Evolutionary conservation across 306 rosid species (phyloP), one percentile per base, ranked within the genome.

Genomic region (Astragalus membranaceus): DNA sequence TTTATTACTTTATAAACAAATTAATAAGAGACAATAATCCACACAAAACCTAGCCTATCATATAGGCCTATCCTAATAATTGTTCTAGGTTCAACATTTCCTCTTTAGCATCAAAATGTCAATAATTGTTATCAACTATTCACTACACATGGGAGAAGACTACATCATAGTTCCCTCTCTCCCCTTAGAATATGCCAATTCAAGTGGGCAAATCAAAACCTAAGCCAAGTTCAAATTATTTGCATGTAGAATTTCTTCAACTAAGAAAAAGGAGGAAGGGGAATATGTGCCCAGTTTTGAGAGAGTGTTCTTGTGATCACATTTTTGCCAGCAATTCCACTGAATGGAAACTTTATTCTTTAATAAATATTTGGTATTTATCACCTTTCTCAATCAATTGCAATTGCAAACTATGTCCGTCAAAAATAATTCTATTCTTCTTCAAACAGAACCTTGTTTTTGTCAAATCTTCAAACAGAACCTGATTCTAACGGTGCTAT

Each of bases 321-420:
- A 65, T 58, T 55, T 79, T 73, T 55, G 80, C 75, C 79, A 70
- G 69, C 71, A 71, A 53, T 65, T 30, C 62, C 29, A 17, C 35
- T 76, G 10, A 76, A 53, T 15, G 10, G n/a, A 65, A 64, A 81
- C 57, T 77, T 73, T 54, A 81, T 77, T 81, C 82, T 35, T n/a
- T 63, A 47, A 56, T 57, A 63, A 61, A 35, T 63, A 33, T 50
- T 62, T 69, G 23, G 33, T 12, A 67, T 37, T 46, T 50, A 50
- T 69, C 81, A 76, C 69, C 69, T 81, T 72, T 81, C 73, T 73
- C 76, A 59, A 61, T 81, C 80, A 57, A 72, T 29, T 30, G 15
- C 51, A 48, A 35, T 29, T 67, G 62, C 39, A 70, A 66, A 44
- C 2, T 33, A 11, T 30, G 69, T 60, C 76, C 55, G 49, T 72